Base-by-base conservation (phyloP, 208 protist genomes). In the Leishmania tarentolae region DNA sequence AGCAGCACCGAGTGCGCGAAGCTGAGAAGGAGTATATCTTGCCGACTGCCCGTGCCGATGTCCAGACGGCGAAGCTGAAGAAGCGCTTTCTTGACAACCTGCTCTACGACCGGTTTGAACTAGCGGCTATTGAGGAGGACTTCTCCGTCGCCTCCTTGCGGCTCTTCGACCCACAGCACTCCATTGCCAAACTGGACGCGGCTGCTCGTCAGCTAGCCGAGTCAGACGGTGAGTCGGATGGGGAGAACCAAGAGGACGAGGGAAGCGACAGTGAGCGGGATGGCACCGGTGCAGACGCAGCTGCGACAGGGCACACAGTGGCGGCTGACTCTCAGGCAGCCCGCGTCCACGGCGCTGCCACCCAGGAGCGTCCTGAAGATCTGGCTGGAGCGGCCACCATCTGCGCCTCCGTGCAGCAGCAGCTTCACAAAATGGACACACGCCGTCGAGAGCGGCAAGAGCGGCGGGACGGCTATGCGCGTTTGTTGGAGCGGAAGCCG, bases 61-160 rank as follows among this genome's bases (percentile, higher is more conserved):
- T 98, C n/a, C 88, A 86, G 17, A 95, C 98, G 28, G 52, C 75
- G 15, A 99, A 99, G 88, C 91, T 99, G 76, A 81, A 90, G 61
- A 76, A 80, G 2, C 80, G 88, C 46, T 99, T 98, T 80, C 78
- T 99, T 35, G 93, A 98, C 63, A 90, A 93, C 73, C 85, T 99
- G 21, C 83, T 97, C 31, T 97, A 94, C 65, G 98, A 99, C 81
- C 91, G 94, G 3, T 98, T 99, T 79, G 83, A 92, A 28, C 86
- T 99, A 0, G 76, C 83, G 21, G 89, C 94, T 21, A 97, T 99
- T 71, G 87, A 88, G 13, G 73, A 68, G 3, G 84, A 90, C 40
- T 94, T 93, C 59, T 69, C 63, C 47, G 98, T 99, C 35, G 81
- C 92, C 0, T 98, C 97, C 1, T 99, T 99, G 80, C 90, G 98